phyloP scores from a whole-genome alignment of 2,329 filamentous ascomycete species.

The Cephalotrichum gorgonifer region DNA sequence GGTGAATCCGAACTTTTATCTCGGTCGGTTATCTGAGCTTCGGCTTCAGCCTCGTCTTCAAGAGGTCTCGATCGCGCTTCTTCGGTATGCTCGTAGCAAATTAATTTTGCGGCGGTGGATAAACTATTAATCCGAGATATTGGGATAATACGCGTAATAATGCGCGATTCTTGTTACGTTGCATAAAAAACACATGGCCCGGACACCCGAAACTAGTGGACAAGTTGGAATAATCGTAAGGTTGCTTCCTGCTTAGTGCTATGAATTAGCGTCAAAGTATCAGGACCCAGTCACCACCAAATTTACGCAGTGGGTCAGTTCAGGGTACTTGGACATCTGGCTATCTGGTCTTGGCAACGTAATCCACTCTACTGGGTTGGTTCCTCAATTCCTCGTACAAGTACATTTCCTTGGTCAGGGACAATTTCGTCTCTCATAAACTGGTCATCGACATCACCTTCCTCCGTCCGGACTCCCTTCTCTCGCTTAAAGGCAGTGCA shows the following conservation, averaged over 20 bases:
- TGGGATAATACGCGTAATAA: no score
- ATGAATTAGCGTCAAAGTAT: no score
- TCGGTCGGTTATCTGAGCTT: no score
- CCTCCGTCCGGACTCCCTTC: background rate
- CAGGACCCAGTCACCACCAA: no score
- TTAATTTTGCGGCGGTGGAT: background rate
- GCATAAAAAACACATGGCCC: no score
- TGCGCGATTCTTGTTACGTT: no score
- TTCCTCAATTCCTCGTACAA: background rate
- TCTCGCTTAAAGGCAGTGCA: background rate
- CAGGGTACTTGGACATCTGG: no score
- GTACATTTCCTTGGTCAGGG: background rate
- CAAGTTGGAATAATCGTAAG: no score
- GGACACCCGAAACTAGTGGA: no score
- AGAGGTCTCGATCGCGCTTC: no score
- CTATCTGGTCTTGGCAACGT: background rate
- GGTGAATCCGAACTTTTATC: no score
- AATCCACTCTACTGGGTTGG: background rate
- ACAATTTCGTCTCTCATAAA: background rate
- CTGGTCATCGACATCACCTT: background rate
- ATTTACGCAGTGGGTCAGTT: background rate
- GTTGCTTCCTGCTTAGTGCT: no score
- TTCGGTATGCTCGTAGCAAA: background rate
- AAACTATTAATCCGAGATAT: background rate
- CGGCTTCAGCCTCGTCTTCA: background rate